Conservation (phyloP, 768 basidiomycete genomes). For the Lactarius vividus region DNA sequence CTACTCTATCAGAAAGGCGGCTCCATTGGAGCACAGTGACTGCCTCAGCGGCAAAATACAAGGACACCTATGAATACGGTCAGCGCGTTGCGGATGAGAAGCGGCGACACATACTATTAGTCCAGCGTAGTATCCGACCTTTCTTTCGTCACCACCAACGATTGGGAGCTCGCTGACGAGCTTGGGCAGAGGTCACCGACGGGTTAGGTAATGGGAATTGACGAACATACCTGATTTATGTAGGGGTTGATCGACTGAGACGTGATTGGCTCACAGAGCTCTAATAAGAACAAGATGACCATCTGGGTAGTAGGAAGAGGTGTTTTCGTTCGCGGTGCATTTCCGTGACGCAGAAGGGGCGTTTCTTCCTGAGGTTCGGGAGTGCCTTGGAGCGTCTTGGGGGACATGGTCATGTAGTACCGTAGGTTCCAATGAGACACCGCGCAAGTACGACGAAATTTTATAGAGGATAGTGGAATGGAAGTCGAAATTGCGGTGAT, state of each 20-base stretch:
- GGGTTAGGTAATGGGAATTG: background rate
- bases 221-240: slow-evolving; percentile 43
- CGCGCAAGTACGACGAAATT: background rate
- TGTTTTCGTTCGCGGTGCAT: slow-evolving; percentile 30
- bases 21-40: slow-evolving; percentile 47
- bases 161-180: slow-evolving; percentile 43
- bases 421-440: background rate
- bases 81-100: background rate
- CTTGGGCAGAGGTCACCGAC: slow-evolving; percentile 28
- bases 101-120: slow-evolving; percentile 40
- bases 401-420: background rate
- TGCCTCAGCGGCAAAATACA: slow-evolving; percentile 47
- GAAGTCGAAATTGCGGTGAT: no score
- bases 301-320: slow-evolving; percentile 49
- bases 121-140: slow-evolving; percentile 35
- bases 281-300: slow-evolving; percentile 41
- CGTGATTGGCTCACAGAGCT: slow-evolving; percentile 48
- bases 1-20: slow-evolving; percentile 45
- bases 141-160: slow-evolving; percentile 43
- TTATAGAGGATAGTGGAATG: background rate
- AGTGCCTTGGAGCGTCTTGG: background rate
- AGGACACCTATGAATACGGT: slow-evolving; percentile 38
- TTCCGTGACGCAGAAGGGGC: background rate
- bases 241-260: slow-evolving; percentile 49
- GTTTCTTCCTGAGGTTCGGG: slow-evolving; percentile 9